Evolutionary conservation across 2,329 filamentous ascomycete genomes (phyloP), one percentile per base, ranked within the genome.

Genomic region (Celoporthe dispersa): DNA sequence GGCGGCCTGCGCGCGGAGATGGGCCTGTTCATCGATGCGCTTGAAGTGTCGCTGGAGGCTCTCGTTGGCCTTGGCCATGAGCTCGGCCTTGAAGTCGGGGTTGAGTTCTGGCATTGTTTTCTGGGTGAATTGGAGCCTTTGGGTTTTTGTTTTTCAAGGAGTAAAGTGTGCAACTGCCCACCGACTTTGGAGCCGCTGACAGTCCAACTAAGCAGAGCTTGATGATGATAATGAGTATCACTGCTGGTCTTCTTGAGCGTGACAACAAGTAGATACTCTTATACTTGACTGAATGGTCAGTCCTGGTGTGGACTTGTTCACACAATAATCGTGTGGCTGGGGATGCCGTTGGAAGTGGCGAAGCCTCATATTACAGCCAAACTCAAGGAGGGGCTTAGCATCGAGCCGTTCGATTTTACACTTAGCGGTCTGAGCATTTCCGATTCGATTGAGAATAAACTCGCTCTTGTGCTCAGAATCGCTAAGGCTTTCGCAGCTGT

Each of bases 401-500:
- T 74, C 35, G 74, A 74, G 4, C 74, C 74, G 19, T 68, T 74
- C 51, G 44, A 72, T 12, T 62, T 74, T 35, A 67, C 70, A 22
- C 67, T 75, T 16, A 41, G 63, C 51, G 67, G 74, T 31, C 59
- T 73, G 3, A 73, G 73, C 37, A 69, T 77, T 51, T 70, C 70
- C 28, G 39, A 71, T 5, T 62, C 72, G 5, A 51, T 76, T 12
- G 68, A 74, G 39, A 59, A 66, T 6, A 66, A 70, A 33, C 63
- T 77, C 31, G 67, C 75, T 67, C 62, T 66, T 12, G 61, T 77
- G 31, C 73, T 71, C 55, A 68, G 67, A 5, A 41, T 74, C 8
- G 62, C 73, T 66, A 71, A 73, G 53, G 74, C 73, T 25, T 63
- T 75, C 28, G 68, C 73, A 22, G 67, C 74, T 11, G 66, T 76